Percentiles rank a stretch among this genome's conserved stretches.
These are phyloP conservation scores for Colletotrichum scovillei DNA, from an alignment of 2,329 filamentous ascomycete species.

Conservation along the genomic window DNA sequence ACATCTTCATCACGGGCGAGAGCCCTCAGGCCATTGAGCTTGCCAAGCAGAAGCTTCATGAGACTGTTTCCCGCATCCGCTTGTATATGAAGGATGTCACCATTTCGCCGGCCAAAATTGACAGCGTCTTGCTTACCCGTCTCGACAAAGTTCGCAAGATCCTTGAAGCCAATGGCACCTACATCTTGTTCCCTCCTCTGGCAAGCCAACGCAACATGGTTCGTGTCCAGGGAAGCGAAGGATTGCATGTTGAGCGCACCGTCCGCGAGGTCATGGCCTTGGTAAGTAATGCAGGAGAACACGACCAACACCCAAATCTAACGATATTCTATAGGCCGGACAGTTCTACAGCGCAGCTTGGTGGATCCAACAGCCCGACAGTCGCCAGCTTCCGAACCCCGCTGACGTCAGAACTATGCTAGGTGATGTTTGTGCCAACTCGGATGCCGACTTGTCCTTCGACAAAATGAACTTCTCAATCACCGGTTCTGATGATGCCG, in stretches of 20 bases:
- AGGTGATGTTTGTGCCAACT: slow-evolving; percentile 95
- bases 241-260: slow-evolving; percentile 93
- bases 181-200: slow-evolving; percentile 90
- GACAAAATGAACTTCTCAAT: slow-evolving; percentile 95
- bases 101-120: slow-evolving; percentile 91
- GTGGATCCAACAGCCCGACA: slow-evolving; percentile 66
- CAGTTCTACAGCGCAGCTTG: slow-evolving; percentile 98
- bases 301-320: slow-evolving; percentile 37
- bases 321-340: slow-evolving; percentile 71
- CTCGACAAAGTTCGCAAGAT: slow-evolving; percentile 98
- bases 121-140: slow-evolving; percentile 90
- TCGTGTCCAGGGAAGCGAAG: slow-evolving; percentile 91
- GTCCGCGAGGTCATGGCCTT: slow-evolving; percentile 96
- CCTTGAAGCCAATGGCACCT: slow-evolving; percentile 95
- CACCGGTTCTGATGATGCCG: slow-evolving; percentile 94
- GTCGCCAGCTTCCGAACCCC: slow-evolving; percentile 67
- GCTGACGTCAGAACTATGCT: slow-evolving; percentile 90
- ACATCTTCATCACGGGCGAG: slow-evolving; percentile 96
- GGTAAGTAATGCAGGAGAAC: slow-evolving; percentile 62
- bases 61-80: slow-evolving; percentile 83
- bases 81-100: slow-evolving; percentile 92
- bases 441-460: slow-evolving; percentile 93
- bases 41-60: slow-evolving; percentile 91
- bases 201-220: slow-evolving; percentile 87
- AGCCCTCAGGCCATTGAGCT: slow-evolving; percentile 84